Evolutionary conservation across 2,329 filamentous ascomycete species (phyloP).

Genomic region (Esteya vermicola): DNA sequence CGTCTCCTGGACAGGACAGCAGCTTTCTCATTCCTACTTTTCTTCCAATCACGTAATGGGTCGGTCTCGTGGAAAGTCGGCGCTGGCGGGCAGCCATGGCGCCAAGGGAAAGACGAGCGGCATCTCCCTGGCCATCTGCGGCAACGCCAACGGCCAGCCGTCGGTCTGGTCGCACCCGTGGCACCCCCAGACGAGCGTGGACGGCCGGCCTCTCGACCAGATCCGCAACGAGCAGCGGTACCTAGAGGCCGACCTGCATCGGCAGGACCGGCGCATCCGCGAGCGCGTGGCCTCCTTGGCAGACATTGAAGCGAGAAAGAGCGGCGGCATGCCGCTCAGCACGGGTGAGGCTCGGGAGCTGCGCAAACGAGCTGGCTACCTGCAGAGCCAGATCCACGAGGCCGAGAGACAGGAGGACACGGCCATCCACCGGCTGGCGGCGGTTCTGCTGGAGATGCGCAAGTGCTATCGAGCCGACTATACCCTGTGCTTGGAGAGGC

Average conservation of each 20-base stretch:
- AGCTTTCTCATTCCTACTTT: too few relatives aligned
- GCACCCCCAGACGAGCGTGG: slow-evolving; percentile 1
- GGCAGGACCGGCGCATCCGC: slow-evolving; percentile 22
- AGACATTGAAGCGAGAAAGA: slow-evolving; percentile 17
- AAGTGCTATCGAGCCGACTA: slow-evolving; percentile 25
- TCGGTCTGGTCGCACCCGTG: neutral
- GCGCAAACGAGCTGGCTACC: slow-evolving; percentile 25
- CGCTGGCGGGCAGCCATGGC: too few relatives aligned
- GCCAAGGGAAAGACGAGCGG: too few relatives aligned
- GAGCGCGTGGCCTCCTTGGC: slow-evolving; percentile 25
- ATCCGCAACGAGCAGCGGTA: slow-evolving; percentile 32
- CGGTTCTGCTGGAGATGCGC: slow-evolving; percentile 34
- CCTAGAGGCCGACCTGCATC: slow-evolving; percentile 25
- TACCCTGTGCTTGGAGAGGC: slow-evolving; percentile 14
- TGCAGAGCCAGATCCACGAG: slow-evolving; percentile 28
- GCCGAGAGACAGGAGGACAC: slow-evolving; percentile 30
- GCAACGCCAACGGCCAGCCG: too few relatives aligned
- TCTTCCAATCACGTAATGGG: too few relatives aligned
- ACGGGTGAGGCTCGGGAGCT: slow-evolving; percentile 14
- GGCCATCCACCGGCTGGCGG: slow-evolving; percentile 30
- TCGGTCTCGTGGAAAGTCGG: too few relatives aligned
- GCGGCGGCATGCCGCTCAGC: slow-evolving; percentile 5
- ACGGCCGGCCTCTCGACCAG: slow-evolving; percentile 25
- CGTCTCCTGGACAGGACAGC: too few relatives aligned
- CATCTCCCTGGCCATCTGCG: too few relatives aligned